Conservation (phyloP, 805 yeast species). For the Nakazawaea ambrosiae region DNA sequence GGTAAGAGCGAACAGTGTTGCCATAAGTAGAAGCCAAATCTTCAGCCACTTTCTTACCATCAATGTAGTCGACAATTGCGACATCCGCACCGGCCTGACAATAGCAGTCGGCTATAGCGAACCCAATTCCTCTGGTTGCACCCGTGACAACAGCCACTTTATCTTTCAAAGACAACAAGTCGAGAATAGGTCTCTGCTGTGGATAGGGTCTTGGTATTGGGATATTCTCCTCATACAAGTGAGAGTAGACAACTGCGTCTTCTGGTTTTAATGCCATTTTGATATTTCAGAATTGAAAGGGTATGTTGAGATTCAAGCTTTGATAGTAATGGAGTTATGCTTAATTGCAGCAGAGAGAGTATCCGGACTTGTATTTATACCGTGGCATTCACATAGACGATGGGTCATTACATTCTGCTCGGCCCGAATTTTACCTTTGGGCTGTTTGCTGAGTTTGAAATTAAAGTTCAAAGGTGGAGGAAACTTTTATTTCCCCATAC, state of each 20-base stretch:
- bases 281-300: no score
- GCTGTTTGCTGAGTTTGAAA: no score
- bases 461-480: no score
- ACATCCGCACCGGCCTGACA: constrained; percentile 37
- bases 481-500: no score
- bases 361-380: no score
- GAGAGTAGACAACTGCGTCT: constrained; percentile 6
- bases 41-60: constrained; percentile 26
- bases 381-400: no score
- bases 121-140: constrained; percentile 33
- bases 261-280: constrained; percentile 1
- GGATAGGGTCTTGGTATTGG: constrained; percentile 6
- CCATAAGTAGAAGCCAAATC: constrained; percentile 33
- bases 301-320: no score
- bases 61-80: constrained; percentile 34
- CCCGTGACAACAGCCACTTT: constrained; percentile 38
- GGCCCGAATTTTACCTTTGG: no score
- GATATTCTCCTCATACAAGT: constrained; percentile 6
- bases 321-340: background rate
- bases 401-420: no score
- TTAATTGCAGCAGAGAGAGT: background rate
- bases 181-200: constrained; percentile 17
- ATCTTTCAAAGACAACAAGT: constrained; percentile 34
- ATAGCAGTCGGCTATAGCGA: constrained; percentile 32
- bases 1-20: constrained; percentile 14